These are phyloP conservation scores for Comarum palustre DNA, from an alignment of 306 rosid species.

Conservation along the genomic window DNA sequence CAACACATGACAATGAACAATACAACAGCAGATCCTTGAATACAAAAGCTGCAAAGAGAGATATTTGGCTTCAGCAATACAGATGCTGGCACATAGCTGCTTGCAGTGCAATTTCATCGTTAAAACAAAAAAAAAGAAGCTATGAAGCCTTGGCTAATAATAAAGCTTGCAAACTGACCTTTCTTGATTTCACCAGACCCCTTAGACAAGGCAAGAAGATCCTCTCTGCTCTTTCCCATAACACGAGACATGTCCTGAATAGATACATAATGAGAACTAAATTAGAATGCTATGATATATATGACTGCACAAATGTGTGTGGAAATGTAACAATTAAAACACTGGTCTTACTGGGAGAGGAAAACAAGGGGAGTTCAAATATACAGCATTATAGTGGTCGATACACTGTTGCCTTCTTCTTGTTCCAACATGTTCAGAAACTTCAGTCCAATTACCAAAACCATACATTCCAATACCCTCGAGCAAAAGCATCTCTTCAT, in stretches of 20 bases:
- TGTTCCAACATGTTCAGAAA: conserved; percentile 82
- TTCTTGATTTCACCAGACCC: conserved; percentile 45
- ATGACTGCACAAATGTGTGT: no score
- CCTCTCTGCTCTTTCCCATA: conserved; percentile 82
- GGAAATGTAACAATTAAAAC: not conserved
- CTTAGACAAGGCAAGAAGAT: conserved; percentile 71
- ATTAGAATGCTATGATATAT: not conserved
- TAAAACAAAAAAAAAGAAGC: not conserved
- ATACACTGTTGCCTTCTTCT: conserved; percentile 68
- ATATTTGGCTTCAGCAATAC: conserved; percentile 2
- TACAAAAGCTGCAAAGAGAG: not conserved
- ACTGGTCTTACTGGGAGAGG: conserved; percentile 73
- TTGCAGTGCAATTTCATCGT: not conserved
- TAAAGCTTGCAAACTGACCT: conserved; percentile 39
- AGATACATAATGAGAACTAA: conserved; percentile 15
- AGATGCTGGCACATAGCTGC: not conserved
- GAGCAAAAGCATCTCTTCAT: conserved; percentile 76
- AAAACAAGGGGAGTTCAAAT: conserved; percentile 76
- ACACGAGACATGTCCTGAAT: conserved; percentile 75
- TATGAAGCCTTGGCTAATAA: not conserved
- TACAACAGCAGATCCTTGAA: not conserved
- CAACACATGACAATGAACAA: not conserved
- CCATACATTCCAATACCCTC: conserved; percentile 93
- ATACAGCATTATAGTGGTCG: conserved; percentile 67
- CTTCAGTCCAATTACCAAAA: conserved; percentile 81